phyloP scores from a whole-genome alignment of 352 stramenopile genomes.

The Elongisporangium undulatum region DNA sequence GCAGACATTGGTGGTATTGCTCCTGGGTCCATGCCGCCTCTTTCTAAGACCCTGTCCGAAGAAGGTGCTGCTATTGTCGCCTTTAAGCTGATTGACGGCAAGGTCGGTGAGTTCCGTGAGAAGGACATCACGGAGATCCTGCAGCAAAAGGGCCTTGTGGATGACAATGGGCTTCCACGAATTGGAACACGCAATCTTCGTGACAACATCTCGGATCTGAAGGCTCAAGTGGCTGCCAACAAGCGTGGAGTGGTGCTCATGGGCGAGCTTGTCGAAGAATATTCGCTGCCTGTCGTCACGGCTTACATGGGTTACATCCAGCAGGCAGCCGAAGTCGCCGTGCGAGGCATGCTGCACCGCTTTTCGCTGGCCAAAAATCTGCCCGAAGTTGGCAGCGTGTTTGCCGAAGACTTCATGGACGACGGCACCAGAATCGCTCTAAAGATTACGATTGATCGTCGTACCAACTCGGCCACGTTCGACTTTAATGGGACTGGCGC shows the following conservation, averaged over 20 bases:
- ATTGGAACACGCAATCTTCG: conserved; percentile 95
- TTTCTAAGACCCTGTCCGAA: conserved; percentile 94
- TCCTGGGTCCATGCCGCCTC: conserved; percentile 93
- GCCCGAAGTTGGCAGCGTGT: conserved; percentile 80
- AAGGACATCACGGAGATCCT: conserved; percentile 96
- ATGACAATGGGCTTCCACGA: conserved; percentile 74
- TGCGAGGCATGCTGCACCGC: conserved; percentile 94
- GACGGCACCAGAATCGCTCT: conserved; percentile 97
- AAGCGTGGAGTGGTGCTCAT: conserved; percentile 95
- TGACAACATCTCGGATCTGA: conserved; percentile 97
- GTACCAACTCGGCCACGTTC: conserved; percentile 90
- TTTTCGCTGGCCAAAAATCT: conserved; percentile 86
- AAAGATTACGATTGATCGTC: conserved; percentile 94
- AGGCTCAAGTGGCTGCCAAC: conserved; percentile 98
- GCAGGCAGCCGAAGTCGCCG: conserved; percentile 90
- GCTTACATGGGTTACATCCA: conserved; percentile 99
- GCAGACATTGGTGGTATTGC: conserved; percentile 98
- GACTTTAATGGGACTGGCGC: conserved; percentile 97
- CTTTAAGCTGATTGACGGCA: conserved; percentile 97
- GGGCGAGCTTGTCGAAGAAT: conserved; percentile 93
- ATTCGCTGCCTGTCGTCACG: conserved; percentile 92
- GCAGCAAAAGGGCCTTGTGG: conserved; percentile 80
- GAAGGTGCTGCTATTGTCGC: conserved; percentile 99
- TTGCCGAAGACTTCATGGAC: conserved; percentile 98
- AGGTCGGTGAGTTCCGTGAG: conserved; percentile 94